Percentiles rank a stretch among this genome's conserved stretches.
Evolutionary conservation across 208 protist species (phyloP).

Genomic region (Herpetomonas samuelpessoai): DNA sequence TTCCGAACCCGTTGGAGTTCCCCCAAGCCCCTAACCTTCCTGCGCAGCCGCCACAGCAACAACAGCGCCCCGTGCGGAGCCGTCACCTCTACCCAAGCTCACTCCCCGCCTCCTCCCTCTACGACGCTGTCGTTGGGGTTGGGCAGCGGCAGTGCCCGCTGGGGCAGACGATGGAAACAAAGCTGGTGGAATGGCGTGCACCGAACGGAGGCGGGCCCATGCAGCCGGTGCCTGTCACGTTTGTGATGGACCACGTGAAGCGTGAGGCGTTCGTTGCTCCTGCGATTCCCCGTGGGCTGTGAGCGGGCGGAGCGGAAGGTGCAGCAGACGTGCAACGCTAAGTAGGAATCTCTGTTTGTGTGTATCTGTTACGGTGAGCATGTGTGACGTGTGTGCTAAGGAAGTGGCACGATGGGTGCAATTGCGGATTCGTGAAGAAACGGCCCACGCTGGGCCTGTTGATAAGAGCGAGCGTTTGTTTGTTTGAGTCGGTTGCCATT

Average conservation of each 20-base stretch:
- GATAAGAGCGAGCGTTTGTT: no score
- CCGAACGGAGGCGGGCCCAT: conserved; percentile 4
- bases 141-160: conserved; percentile 9
- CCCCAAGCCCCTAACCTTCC: no score
- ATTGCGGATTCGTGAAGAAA: no score
- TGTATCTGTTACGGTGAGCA: no score
- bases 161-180: conserved; percentile 9
- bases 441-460: no score
- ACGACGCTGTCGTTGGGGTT: conserved; percentile 15
- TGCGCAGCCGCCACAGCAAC: conserved; percentile 4
- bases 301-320: no score
- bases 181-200: conserved; percentile 7
- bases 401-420: no score
- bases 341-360: no score
- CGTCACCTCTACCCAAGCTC: background rate
- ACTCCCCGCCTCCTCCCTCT: conserved; percentile 11
- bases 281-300: background rate
- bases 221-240: background rate
- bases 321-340: no score
- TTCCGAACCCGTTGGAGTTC: no score
- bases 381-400: no score
- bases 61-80: background rate
- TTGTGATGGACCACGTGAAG: background rate
- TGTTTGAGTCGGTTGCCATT: no score
- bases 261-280: background rate